These are phyloP conservation scores for Schoenoplectus tabernaemontani DNA, from an alignment of 202 grass and related monocot genomes.

Conservation along the genomic window DNA sequence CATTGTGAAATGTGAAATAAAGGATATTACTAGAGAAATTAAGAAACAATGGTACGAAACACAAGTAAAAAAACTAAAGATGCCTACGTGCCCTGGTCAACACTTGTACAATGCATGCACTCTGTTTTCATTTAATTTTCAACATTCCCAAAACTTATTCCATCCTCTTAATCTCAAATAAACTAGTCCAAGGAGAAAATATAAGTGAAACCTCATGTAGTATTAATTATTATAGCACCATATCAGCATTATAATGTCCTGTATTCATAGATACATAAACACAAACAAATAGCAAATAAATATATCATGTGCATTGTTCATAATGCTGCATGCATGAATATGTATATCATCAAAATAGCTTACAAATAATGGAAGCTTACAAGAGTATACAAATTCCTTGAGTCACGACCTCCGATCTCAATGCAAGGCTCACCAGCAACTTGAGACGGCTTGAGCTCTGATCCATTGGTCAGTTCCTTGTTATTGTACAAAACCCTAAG, in stretches of 20 bases:
- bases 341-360: neutral
- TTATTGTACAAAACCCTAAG: slow-evolving; percentile 67
- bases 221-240: neutral
- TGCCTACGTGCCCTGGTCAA: too few relatives aligned
- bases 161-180: neutral
- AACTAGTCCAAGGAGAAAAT: neutral
- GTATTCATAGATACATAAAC: neutral
- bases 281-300: neutral
- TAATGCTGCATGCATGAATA: neutral
- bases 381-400: slow-evolving; percentile 79
- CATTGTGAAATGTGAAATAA: too few relatives aligned
- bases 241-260: neutral
- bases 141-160: neutral
- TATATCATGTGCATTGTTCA: neutral
- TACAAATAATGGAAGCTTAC: slow-evolving; percentile 45
- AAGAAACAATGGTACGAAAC: too few relatives aligned
- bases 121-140: neutral
- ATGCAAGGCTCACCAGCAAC: slow-evolving; percentile 57
- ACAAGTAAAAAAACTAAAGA: too few relatives aligned
- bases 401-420: slow-evolving; percentile 49
- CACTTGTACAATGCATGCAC: too few relatives aligned
- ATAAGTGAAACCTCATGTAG: neutral
- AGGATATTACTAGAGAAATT: too few relatives aligned
- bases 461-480: slow-evolving; percentile 82
- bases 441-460: slow-evolving; percentile 87